A percentile compares a stretch with the other conserved stretches of the same genome.
These are phyloP conservation scores for Platismatia glauca DNA, from an alignment of 495 filamentous ascomycete species.

Conservation along the genomic window DNA sequence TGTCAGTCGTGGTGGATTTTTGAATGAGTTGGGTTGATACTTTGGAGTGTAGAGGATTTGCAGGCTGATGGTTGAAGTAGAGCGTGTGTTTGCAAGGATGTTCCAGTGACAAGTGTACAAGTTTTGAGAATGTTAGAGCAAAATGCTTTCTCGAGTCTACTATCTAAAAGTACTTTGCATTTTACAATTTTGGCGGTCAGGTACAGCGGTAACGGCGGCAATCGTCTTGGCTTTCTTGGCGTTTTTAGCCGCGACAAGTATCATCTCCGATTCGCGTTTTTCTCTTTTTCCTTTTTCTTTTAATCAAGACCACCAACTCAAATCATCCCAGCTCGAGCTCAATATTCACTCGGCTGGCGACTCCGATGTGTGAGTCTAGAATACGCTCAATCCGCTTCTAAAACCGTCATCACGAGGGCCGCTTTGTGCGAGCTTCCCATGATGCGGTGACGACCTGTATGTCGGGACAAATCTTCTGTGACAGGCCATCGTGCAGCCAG, in stretches of 20 bases:
- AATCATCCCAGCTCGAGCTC: conserved; percentile 70
- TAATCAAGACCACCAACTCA: conserved; percentile 80
- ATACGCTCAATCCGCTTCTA: conserved; percentile 66
- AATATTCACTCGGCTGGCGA: conserved; percentile 64
- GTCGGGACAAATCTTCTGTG: conserved; percentile 51
- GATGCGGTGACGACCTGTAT: conserved; percentile 98
- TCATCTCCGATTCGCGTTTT: conserved; percentile 30
- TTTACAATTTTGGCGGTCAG: conserved; percentile 16
- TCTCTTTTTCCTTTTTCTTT: conserved; percentile 32
- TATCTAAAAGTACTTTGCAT: neutral
- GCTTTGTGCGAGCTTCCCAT: conserved; percentile 65
- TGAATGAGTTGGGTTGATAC: neutral
- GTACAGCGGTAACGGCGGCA: conserved; percentile 13
- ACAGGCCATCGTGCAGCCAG: neutral
- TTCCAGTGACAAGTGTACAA: neutral
- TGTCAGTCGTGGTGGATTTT: neutral
- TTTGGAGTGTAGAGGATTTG: neutral
- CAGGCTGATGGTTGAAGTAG: neutral
- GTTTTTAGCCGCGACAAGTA: conserved; percentile 7
- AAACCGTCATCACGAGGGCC: conserved; percentile 99
- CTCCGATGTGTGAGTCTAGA: conserved; percentile 88
- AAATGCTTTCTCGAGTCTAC: conserved; percentile 1
- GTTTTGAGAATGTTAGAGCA: neutral
- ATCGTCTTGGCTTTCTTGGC: conserved; percentile 5
- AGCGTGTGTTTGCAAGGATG: neutral